Evolutionary conservation across 2,329 filamentous ascomycete genomes (phyloP), one percentile per base, ranked within the genome.

Genomic region (Aplosporella prunicola): DNA sequence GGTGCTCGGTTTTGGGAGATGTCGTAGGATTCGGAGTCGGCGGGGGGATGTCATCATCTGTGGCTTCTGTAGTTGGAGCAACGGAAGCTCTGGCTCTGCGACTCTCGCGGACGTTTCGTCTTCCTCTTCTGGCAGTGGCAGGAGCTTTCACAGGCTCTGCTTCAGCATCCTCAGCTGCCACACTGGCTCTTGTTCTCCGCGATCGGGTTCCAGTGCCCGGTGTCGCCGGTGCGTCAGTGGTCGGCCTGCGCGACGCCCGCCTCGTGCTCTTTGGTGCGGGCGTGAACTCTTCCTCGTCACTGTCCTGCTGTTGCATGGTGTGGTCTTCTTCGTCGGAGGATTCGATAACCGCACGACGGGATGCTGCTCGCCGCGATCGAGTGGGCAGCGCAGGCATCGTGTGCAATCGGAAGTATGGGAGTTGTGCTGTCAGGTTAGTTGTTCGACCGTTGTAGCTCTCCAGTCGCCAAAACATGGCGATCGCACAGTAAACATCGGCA

Each of bases 201-300:
- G 55, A 50, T 39, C 60, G 50, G 3, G 53, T 51, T 10, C 63
- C 61, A 43, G 51, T 50, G 43, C 50, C 59, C 15, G 64, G 67
- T 16, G 73, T 68, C 6, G 71, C 61, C 8, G 65, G 52, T 71
- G 41, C 39, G 39, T 31, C 39, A 23, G 23, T 34, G 28, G 13
- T n/a, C n/a, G n/a, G n/a, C 34, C 20, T 20, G 26, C 35, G 16
- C 29, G 35, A 15, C 32, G 72, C 68, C 43, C 78, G 72, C 45
- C 72, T 68, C 20, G 68, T 74, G 31, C 65, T 68, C 42, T 71
- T 72, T 72, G 67, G 1, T 32, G 80, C 81, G 2, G 86, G 86
- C 29, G 81, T 82, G 51, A 87, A 91, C 33, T 93, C 84, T 33
- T 88, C 81, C 45, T 83, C 82, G 33, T 81, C 74, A 18, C 80